These are phyloP conservation scores for Labyrinthula sp. DNA, from an alignment of 352 stramenopile species.

Conservation along the genomic window DNA sequence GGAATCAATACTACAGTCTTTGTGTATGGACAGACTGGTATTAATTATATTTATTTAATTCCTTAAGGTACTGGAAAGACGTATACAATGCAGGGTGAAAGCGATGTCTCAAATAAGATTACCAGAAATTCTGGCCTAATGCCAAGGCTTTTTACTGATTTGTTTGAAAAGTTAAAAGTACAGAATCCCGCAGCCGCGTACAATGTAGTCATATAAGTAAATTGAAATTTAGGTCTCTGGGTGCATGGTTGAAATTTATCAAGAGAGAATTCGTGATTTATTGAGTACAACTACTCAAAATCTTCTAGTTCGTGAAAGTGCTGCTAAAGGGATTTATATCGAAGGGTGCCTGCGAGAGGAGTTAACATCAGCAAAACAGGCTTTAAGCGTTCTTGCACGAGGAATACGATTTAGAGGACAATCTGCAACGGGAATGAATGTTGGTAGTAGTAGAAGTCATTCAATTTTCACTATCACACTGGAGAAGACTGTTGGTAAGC, in stretches of 20 bases:
- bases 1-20: constrained; percentile 28
- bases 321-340: constrained; percentile 65
- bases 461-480: constrained; percentile 71
- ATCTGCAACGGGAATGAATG: constrained; percentile 73
- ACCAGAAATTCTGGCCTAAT: too few relatives aligned
- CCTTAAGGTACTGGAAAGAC: constrained; percentile 29
- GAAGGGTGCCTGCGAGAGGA: constrained; percentile 71
- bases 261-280: constrained; percentile 73
- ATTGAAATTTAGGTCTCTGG: too few relatives aligned
- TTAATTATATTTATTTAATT: too few relatives aligned
- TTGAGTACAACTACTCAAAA: constrained; percentile 69
- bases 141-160: background rate
- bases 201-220: too few relatives aligned
- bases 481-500: constrained; percentile 57
- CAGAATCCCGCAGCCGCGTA: too few relatives aligned
- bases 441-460: constrained; percentile 62
- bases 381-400: constrained; percentile 53
- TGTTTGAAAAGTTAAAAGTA: constrained; percentile 41
- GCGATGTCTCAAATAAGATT: constrained; percentile 28
- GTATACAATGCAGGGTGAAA: constrained; percentile 23
- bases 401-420: constrained; percentile 55
- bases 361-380: constrained; percentile 63
- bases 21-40: constrained; percentile 26
- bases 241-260: constrained; percentile 93
- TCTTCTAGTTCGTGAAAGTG: constrained; percentile 51